These are phyloP conservation scores for Aureococcus anophagefferens DNA, from an alignment of 108 stramenopile genomes.

Conservation along the genomic window DNA sequence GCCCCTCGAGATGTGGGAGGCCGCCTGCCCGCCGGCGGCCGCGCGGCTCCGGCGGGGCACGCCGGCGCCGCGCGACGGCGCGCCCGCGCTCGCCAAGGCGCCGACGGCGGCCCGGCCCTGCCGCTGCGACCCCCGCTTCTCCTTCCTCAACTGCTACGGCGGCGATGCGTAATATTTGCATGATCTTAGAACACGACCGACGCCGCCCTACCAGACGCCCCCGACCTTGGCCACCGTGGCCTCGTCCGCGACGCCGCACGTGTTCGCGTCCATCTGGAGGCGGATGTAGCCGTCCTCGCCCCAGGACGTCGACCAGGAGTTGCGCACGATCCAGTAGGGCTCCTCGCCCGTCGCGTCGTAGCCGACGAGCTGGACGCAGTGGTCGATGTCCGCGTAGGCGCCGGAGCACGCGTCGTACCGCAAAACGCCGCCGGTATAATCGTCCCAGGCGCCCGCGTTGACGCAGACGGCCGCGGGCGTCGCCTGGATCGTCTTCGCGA, in stretches of 20 bases:
- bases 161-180: too few species aligned
- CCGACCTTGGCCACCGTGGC: background rate
- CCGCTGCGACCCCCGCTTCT: too few species aligned
- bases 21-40: too few species aligned
- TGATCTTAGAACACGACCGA: too few species aligned
- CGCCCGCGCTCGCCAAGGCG: too few species aligned
- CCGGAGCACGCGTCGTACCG: slow-evolving; percentile 16
- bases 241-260: background rate
- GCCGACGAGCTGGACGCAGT: slow-evolving; percentile 29
- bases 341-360: slow-evolving; percentile 4
- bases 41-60: too few species aligned
- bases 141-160: too few species aligned
- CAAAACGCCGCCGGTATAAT: slow-evolving; percentile 28
- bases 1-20: too few species aligned
- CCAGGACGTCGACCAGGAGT: slow-evolving; percentile 43
- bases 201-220: too few species aligned
- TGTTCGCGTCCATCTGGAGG: slow-evolving; percentile 17
- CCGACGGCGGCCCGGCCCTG: too few species aligned
- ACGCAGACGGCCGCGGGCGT: background rate
- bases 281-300: slow-evolving; percentile 42
- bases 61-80: too few species aligned
- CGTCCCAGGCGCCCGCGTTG: slow-evolving; percentile 15
- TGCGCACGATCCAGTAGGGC: slow-evolving; percentile 41
- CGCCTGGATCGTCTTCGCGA: background rate
- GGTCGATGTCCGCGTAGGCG: slow-evolving; percentile 12